Conservation (phyloP, 75 land plant genomes). For the Ceratopteris richardii region DNA sequence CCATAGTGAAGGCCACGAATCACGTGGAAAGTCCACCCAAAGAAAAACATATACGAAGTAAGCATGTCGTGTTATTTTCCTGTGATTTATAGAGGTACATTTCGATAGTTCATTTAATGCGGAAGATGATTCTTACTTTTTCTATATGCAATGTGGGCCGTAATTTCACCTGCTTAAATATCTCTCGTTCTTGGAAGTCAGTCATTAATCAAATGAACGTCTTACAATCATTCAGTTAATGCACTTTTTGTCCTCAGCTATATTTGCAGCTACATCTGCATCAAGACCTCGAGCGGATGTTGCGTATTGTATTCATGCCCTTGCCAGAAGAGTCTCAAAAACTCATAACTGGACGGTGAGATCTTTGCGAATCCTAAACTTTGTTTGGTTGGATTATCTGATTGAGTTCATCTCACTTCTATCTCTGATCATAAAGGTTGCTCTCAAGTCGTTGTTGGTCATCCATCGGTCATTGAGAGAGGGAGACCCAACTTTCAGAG, state of each 20-base stretch:
- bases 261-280: conserved; percentile 81
- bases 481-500: conserved; percentile 96
- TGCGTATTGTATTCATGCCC: conserved; percentile 94
- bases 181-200: no score
- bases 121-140: no score
- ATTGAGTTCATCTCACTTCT: background rate
- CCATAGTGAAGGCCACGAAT: conserved; percentile 91
- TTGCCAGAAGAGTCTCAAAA: conserved; percentile 78
- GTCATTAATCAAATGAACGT: no score
- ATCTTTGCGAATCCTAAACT: background rate
- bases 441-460: conserved; percentile 80
- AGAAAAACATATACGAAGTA: conserved; percentile 90
- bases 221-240: no score
- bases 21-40: conserved; percentile 98
- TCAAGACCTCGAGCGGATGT: conserved; percentile 92
- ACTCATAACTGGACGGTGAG: conserved; percentile 97
- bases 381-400: background rate
- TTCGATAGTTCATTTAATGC: background rate
- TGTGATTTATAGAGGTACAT: background rate
- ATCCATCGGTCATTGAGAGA: conserved; percentile 96
- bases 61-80: conserved; percentile 10
- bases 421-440: conserved; percentile 48
- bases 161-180: no score
- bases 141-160: no score
- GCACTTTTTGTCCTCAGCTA: no score